Evolutionary conservation across 2,329 filamentous ascomycete species (phyloP).

Genomic region (Calonectria montana): DNA sequence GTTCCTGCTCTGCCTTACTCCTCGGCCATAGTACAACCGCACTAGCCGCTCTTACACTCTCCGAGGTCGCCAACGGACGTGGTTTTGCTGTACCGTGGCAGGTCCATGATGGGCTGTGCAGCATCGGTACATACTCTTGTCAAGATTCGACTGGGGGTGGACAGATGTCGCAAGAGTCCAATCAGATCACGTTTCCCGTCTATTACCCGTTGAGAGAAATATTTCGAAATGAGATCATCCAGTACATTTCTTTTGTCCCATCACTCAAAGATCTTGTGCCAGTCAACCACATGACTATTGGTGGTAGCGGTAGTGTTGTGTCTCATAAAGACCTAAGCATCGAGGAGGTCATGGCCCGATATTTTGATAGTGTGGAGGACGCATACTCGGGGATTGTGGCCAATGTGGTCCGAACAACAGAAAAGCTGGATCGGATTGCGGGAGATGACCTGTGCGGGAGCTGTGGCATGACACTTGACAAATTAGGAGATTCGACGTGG

Average conservation of each 20-base stretch:
- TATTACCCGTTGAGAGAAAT: conserved; percentile 89
- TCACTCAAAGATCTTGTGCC: conserved; percentile 62
- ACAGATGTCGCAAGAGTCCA: conserved; percentile 19
- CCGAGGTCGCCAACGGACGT: conserved; percentile 90
- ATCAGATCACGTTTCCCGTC: conserved; percentile 55
- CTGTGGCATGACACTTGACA: conserved; percentile 76
- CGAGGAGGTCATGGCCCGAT: conserved; percentile 88
- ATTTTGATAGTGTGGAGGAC: conserved; percentile 84
- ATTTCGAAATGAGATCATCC: conserved; percentile 81
- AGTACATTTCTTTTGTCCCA: conserved; percentile 70
- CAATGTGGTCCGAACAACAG: conserved; percentile 94
- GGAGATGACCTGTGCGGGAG: conserved; percentile 67
- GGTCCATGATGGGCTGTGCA: conserved; percentile 76
- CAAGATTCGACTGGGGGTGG: conserved; percentile 29
- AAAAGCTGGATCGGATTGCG: conserved; percentile 73
- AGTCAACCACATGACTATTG: conserved; percentile 46
- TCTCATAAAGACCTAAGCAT: conserved; percentile 86
- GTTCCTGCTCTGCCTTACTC: conserved; percentile 76
- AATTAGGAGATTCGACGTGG: conserved; percentile 71
- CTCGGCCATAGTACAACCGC: conserved; percentile 89
- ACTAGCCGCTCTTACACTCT: conserved; percentile 85
- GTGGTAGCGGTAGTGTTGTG: conserved; percentile 54
- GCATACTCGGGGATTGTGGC: conserved; percentile 92
- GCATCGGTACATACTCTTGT: conserved; percentile 46
- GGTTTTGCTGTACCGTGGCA: conserved; percentile 87